Base-by-base conservation (phyloP, 495 filamentous ascomycete genomes). In the Penicillium paxilli region DNA sequence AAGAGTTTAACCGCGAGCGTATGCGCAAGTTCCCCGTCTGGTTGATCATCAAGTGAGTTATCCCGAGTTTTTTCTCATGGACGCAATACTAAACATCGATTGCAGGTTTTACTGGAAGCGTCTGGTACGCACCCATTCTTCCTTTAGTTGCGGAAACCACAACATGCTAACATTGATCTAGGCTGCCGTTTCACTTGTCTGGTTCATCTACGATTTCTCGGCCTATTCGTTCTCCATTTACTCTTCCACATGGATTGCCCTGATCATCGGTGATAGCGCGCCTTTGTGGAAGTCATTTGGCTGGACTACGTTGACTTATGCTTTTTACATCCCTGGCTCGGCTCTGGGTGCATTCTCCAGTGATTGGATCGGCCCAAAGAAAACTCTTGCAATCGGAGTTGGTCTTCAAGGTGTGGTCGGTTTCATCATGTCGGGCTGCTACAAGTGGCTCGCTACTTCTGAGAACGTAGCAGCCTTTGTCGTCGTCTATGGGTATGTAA, bases 121-220 rank as follows among this genome's bases (percentile, higher is more conserved):
- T 19, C 52, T 78, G 65, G 70, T 77, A 64, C 40, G 59, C 51
- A 25, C 17, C 14, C 20, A 4, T n/a, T n/a, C n/a, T n/a, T 19
- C n/a, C 4, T 11, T 20, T 19, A 20, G 9, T 22, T 12, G 0
- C 5, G 12, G 16, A 30, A 35, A 48, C 4, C 5, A 5, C 32
- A 23, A 32, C 21, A 19, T 20, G 41, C 38, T 49, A 44, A 44
- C 21, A 33, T 25, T 3, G 7, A 9, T 49, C n/a, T 71, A 96
- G 44, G 55, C 80, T 4, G 71, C 89, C 12, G 88, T 96, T 41
- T 87, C 82, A 49, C 54, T 88, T 21, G 91, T 97, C 67, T 97
- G 92, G 92, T 96, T 95, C 70, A 81, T 95, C 59, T 96, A 96
- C 65, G 89, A 96, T 73, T 93, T 93, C 60, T 87, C 83, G 0